Evolutionary conservation across 2,329 filamentous ascomycete genomes (phyloP).

Genomic region (Hypoxylon sp.): DNA sequence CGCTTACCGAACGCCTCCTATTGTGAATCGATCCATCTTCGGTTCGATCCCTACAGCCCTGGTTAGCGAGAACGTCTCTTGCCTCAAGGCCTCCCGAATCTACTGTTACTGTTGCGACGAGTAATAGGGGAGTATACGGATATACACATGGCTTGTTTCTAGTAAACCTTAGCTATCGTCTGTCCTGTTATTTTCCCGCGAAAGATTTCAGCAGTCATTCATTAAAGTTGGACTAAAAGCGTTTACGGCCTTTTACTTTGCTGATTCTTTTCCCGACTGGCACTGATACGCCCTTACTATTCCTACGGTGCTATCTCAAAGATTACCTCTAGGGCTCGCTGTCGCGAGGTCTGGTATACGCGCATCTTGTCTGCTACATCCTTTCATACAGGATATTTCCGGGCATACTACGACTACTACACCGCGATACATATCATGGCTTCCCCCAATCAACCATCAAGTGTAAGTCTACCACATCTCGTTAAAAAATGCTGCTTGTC

Average conservation of each 20-base stretch:
- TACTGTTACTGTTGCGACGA: no score
- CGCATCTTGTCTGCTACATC: no score
- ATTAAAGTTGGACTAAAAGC: conserved; percentile 7
- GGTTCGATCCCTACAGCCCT: no score
- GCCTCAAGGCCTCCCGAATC: no score
- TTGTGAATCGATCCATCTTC: no score
- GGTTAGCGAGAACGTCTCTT: no score
- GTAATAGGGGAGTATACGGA: not conserved
- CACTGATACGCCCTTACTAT: no score
- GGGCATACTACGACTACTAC: no score
- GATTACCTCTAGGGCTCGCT: not conserved
- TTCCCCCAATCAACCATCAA: not conserved
- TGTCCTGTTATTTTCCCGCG: not conserved
- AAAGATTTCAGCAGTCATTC: conserved; percentile 21
- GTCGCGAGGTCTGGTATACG: not conserved
- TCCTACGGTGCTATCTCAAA: not conserved
- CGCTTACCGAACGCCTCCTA: no score
- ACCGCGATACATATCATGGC: conserved; percentile 3
- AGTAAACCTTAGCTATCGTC: not conserved
- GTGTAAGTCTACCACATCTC: no score
- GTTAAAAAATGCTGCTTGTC: no score
- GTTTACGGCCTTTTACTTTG: conserved; percentile 5
- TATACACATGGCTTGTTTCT: conserved; percentile 5
- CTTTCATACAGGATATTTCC: no score
- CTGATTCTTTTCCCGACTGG: conserved; percentile 3